Percentiles rank a stretch among this genome's conserved stretches.
These are phyloP conservation scores for Tetradesmus lagerheimii DNA, from an alignment of 139 green algal species.

Conservation along the genomic window DNA sequence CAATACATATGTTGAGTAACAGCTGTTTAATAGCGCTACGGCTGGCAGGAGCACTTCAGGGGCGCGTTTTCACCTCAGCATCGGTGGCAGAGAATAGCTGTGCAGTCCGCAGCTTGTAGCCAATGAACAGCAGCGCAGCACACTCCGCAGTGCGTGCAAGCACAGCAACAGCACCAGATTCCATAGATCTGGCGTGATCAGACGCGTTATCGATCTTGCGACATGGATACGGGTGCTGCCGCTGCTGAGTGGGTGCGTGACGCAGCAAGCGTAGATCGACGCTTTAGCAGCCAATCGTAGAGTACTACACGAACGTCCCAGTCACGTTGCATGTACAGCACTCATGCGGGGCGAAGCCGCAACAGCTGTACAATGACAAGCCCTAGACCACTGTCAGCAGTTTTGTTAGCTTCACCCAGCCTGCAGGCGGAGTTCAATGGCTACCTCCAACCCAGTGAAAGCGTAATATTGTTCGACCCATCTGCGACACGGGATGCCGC, in stretches of 20 bases:
- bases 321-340: no score
- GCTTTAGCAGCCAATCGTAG: not conserved
- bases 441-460: no score
- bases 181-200: not conserved
- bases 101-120: conserved; percentile 49
- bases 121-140: conserved; percentile 50
- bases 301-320: not conserved
- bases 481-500: no score
- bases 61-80: conserved; percentile 44
- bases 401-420: not conserved
- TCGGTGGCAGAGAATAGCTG: conserved; percentile 50
- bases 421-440: no score
- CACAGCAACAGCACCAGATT: not conserved
- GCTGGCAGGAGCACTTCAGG: not conserved
- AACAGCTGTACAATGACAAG: no score
- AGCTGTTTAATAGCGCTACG: no score
- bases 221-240: not conserved
- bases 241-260: not conserved
- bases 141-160: conserved; percentile 38
- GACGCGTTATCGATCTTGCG: not conserved
- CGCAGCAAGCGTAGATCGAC: not conserved
- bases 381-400: no score
- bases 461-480: no score
- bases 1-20: not conserved
- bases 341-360: no score